Percentiles rank a stretch among this genome's conserved stretches.
Evolutionary conservation across 2,329 filamentous ascomycete species (phyloP).

Genomic region (Coniochaeta prunicola): DNA sequence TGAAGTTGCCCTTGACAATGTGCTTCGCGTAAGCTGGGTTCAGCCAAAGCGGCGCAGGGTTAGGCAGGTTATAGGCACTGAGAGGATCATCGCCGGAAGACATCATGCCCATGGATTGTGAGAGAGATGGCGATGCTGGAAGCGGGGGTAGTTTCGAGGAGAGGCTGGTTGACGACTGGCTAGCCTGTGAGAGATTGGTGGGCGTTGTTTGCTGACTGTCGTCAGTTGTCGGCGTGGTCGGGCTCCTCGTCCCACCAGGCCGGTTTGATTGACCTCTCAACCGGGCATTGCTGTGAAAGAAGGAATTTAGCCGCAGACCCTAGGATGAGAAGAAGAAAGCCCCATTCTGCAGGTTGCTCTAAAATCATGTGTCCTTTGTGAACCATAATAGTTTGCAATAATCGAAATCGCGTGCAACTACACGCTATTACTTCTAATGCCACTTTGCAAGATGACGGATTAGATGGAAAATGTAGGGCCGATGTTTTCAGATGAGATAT

Average conservation of each 20-base stretch:
- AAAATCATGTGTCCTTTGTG: background rate
- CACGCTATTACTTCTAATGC: background rate
- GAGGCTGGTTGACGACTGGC: conserved; percentile 15
- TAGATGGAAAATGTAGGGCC: background rate
- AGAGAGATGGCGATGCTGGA: conserved; percentile 16
- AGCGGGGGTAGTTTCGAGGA: conserved; percentile 12
- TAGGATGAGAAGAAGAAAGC: background rate
- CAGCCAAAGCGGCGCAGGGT: conserved; percentile 54
- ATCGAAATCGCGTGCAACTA: background rate
- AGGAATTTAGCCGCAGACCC: background rate
- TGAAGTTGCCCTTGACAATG: conserved; percentile 86
- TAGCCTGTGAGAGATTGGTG: conserved; percentile 6
- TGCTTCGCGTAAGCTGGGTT: conserved; percentile 62
- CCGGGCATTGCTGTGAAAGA: conserved; percentile 15
- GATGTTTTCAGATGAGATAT: background rate
- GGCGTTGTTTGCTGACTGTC: conserved; percentile 13
- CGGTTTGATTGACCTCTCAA: conserved; percentile 17
- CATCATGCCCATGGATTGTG: conserved; percentile 15
- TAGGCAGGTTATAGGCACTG: conserved; percentile 19
- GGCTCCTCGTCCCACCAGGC: conserved; percentile 12
- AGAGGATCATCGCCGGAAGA: conserved; percentile 24
- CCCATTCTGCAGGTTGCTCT: background rate
- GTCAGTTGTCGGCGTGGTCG: conserved; percentile 13
- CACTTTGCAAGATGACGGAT: background rate
- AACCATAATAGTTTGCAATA: background rate